Conservation (phyloP, 345 rosid species). For the Citrus glauca region DNA sequence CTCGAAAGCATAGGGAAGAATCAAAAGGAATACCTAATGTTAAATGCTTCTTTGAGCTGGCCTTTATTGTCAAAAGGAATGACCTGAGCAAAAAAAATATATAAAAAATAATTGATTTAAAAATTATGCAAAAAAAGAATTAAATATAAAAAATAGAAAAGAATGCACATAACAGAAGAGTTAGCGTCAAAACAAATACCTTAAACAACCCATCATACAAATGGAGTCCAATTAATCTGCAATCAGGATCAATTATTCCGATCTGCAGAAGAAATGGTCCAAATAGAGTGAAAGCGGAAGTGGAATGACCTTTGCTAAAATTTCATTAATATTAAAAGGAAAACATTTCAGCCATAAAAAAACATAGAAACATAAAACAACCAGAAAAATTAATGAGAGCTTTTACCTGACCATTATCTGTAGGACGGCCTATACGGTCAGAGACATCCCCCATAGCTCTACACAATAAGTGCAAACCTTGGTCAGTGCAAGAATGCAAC, state of each 20-base stretch:
- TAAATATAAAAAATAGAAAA: not conserved
- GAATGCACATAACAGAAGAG: not conserved
- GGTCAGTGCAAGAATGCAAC: not conserved
- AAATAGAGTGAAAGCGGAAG: constrained; percentile 4
- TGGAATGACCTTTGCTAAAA: not conserved
- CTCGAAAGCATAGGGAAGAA: not conserved
- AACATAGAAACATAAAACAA: not conserved
- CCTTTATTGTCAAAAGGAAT: constrained; percentile 97
- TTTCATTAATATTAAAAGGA: not conserved
- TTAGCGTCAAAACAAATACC: constrained; percentile 33
- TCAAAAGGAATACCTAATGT: constrained; percentile 54
- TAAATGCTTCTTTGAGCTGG: constrained; percentile 90
- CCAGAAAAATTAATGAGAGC: not conserved
- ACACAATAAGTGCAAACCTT: constrained; percentile 10
- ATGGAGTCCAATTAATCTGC: constrained; percentile 93
- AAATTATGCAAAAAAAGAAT: not conserved
- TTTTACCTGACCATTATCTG: constrained; percentile 93
- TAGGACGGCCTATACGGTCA: constrained; percentile 85
- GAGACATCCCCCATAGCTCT: constrained; percentile 98
- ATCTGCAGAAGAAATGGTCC: constrained; percentile 46
- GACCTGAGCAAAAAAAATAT: constrained; percentile 43
- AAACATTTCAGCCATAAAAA: not conserved
- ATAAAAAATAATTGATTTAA: not conserved
- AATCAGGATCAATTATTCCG: constrained; percentile 96
- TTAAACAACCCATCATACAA: constrained; percentile 93